phyloP scores from a whole-genome alignment of 495 filamentous ascomycete species.

The Neurospora sp. region DNA sequence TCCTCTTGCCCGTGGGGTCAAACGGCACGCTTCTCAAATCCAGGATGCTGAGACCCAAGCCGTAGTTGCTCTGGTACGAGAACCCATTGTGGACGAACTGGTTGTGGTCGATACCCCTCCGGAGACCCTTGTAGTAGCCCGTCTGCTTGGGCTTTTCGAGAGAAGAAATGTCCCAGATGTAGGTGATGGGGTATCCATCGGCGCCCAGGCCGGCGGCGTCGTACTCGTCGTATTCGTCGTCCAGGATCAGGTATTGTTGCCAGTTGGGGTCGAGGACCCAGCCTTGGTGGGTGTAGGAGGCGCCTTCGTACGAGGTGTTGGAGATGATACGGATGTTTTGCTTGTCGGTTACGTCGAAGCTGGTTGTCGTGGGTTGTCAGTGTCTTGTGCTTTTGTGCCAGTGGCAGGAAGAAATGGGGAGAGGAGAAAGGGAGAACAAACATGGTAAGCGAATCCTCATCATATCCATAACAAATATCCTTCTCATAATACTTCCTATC shows the following conservation, averaged over 20 bases:
- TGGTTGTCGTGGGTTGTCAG: not conserved
- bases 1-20: conserved; percentile 18
- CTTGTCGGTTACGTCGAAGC: conserved; percentile 46
- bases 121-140: conserved; percentile 32
- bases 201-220: conserved; percentile 30
- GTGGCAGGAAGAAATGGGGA: too few relatives aligned
- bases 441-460: conserved; percentile 34
- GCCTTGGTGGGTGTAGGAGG: conserved; percentile 42
- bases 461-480: conserved; percentile 49
- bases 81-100: conserved; percentile 41
- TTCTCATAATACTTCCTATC: conserved; percentile 36
- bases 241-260: conserved; percentile 38
- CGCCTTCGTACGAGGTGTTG: conserved; percentile 42
- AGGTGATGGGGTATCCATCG: conserved; percentile 32
- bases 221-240: conserved; percentile 47
- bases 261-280: conserved; percentile 36
- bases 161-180: conserved; percentile 44
- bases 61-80: conserved; percentile 45
- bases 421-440: not conserved
- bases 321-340: conserved; percentile 37
- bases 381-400: too few relatives aligned
- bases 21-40: conserved; percentile 36
- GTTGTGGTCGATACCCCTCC: conserved; percentile 44
- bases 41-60: conserved; percentile 38
- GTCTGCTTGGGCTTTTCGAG: conserved; percentile 40